Percentiles rank a stretch among this genome's conserved stretches.
Evolutionary conservation across 495 filamentous ascomycete genomes (phyloP).

Genomic region (Annulohypoxylon nitens): DNA sequence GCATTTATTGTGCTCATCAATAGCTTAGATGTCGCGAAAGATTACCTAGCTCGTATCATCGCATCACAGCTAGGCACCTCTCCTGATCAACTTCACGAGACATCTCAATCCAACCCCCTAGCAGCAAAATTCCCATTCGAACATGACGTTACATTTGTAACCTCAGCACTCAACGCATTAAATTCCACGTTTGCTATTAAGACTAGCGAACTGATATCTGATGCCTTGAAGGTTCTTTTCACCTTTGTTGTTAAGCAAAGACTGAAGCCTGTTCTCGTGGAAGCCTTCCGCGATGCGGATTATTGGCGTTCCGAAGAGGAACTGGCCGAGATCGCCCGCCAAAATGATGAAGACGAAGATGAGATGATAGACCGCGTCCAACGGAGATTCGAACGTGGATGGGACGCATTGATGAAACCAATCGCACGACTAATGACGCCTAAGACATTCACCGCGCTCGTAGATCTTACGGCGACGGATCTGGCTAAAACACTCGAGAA

Average conservation of each 20-base stretch:
- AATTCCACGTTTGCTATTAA: slow-evolving; percentile 79
- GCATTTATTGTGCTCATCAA: slow-evolving; percentile 93
- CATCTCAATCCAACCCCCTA: slow-evolving; percentile 57
- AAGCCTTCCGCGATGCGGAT: slow-evolving; percentile 92
- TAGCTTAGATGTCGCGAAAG: slow-evolving; percentile 89
- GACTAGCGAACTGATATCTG: slow-evolving; percentile 81
- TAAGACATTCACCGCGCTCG: slow-evolving; percentile 75
- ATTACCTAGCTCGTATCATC: slow-evolving; percentile 91
- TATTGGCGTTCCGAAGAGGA: slow-evolving; percentile 72
- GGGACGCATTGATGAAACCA: slow-evolving; percentile 86
- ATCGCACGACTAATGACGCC: slow-evolving; percentile 87
- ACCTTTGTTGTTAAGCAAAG: slow-evolving; percentile 89
- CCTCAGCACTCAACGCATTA: slow-evolving; percentile 74
- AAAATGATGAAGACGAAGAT: slow-evolving; percentile 66
- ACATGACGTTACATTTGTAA: slow-evolving; percentile 76
- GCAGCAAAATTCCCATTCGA: slow-evolving; percentile 81
- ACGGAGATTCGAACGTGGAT: slow-evolving; percentile 80
- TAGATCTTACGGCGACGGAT: slow-evolving; percentile 78
- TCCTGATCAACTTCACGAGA: slow-evolving; percentile 50
- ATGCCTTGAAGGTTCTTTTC: slow-evolving; percentile 86
- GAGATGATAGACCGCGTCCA: slow-evolving; percentile 71
- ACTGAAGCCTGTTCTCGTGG: slow-evolving; percentile 84
- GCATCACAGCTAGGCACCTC: slow-evolving; percentile 68
- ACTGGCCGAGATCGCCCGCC: slow-evolving; percentile 59
- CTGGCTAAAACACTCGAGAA: slow-evolving; percentile 86